phyloP scores from a whole-genome alignment of 2,329 filamentous ascomycete genomes.

The Talaromyces funiculosus region DNA sequence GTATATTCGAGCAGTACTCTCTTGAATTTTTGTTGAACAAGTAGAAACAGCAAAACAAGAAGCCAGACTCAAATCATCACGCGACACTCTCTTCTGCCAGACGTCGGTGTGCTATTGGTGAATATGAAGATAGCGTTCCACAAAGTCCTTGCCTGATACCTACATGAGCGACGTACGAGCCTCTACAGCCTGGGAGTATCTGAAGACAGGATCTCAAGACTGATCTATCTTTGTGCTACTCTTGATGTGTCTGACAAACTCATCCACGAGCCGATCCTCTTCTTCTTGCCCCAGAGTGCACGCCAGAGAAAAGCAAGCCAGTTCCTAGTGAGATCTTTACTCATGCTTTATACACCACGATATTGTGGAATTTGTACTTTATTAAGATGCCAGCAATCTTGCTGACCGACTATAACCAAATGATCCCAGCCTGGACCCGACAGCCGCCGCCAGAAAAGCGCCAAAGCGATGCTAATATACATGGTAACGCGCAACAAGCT shows the following conservation, averaged over 20 bases:
- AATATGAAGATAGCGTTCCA: neutral
- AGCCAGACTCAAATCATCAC: neutral
- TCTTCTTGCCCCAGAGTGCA: neutral
- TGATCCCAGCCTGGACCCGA: neutral
- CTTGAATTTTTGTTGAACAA: neutral
- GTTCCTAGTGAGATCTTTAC: neutral
- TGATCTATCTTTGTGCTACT: neutral
- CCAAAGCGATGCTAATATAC: neutral
- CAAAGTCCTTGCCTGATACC: neutral
- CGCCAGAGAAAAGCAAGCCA: neutral
- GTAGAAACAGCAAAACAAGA: neutral
- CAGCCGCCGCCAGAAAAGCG: neutral
- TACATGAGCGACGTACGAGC: neutral
- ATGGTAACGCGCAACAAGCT: constrained; percentile 4
- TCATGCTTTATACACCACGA: neutral
- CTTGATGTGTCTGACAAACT: neutral
- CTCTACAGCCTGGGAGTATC: neutral
- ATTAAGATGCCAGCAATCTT: neutral
- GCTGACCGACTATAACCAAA: neutral
- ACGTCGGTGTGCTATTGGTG: neutral
- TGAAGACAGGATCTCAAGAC: neutral
- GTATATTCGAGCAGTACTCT: neutral
- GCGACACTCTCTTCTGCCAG: neutral
- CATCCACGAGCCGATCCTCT: neutral
- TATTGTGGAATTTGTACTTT: neutral